Percentiles rank a stretch among this genome's conserved stretches.
Conservation (phyloP, 176 grass and related monocot genomes). For the Lolium perenne region DNA sequence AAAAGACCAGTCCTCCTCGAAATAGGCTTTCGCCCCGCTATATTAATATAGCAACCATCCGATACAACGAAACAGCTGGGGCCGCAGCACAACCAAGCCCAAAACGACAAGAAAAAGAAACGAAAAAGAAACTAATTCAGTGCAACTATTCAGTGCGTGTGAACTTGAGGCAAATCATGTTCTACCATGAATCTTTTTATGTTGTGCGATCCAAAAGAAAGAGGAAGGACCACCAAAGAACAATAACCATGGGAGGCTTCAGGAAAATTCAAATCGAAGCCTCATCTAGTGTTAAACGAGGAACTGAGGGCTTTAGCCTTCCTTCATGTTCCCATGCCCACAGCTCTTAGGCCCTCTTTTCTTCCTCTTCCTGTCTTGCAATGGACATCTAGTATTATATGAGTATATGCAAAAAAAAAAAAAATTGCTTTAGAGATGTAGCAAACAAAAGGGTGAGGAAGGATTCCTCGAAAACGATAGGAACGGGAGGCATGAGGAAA, state of each 20-base stretch:
- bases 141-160: neutral
- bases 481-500: slow-evolving; percentile 47
- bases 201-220: slow-evolving; percentile 24
- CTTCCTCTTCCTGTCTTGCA: slow-evolving; percentile 29
- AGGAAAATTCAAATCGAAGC: slow-evolving; percentile 28
- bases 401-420: neutral
- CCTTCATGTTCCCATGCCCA: slow-evolving; percentile 45
- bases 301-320: slow-evolving; percentile 6
- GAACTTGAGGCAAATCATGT: neutral
- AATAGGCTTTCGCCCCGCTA: too few species aligned
- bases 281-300: neutral
- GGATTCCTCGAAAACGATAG: slow-evolving; percentile 30
- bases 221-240: slow-evolving; percentile 36
- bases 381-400: neutral
- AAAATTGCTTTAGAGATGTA: neutral
- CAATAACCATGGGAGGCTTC: slow-evolving; percentile 43
- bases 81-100: too few species aligned
- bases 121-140: too few species aligned
- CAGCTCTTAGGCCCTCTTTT: slow-evolving; percentile 39
- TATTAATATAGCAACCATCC: too few species aligned
- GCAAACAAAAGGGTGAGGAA: slow-evolving; percentile 30
- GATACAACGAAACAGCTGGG: too few species aligned
- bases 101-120: too few species aligned
- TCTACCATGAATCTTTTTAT: slow-evolving; percentile 7
- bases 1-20: neutral